A percentile compares a stretch with the other conserved stretches of the same genome.
phyloP scores from a whole-genome alignment of 805 yeast genomes.

The Hanseniaspora osmophila region DNA sequence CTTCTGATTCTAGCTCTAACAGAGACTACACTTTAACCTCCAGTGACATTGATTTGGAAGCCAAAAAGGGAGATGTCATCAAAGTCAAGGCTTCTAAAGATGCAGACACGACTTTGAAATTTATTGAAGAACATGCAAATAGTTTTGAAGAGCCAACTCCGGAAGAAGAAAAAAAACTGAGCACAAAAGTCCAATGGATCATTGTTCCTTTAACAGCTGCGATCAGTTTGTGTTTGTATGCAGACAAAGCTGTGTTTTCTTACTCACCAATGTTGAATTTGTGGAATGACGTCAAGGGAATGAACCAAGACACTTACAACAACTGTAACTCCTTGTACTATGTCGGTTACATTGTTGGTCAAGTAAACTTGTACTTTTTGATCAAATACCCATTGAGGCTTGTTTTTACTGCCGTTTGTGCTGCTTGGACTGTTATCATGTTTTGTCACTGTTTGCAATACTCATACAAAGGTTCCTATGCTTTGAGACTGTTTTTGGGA shows the following conservation, averaged over 20 bases:
- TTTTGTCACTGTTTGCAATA: constrained; percentile 1
- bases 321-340: constrained; percentile 4
- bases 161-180: constrained; percentile 3
- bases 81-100: background rate
- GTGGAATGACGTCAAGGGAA: constrained; percentile 2
- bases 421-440: constrained; percentile 4
- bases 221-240: constrained; percentile 4
- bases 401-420: background rate
- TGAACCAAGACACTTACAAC: constrained; percentile 1
- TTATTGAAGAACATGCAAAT: constrained; percentile 3
- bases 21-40: too few species aligned
- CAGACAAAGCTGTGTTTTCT: constrained; percentile 4
- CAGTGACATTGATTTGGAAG: too few species aligned
- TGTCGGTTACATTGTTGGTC: constrained; percentile 5
- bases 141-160: background rate
- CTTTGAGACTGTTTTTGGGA: constrained; percentile 33
- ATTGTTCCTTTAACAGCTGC: constrained; percentile 2
- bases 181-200: constrained; percentile 2
- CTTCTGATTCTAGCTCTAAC: too few species aligned
- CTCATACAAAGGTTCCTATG: constrained; percentile 9
- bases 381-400: constrained; percentile 3
- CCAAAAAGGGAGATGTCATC: background rate
- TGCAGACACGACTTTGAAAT: constrained; percentile 5
- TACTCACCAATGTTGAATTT: constrained; percentile 5
- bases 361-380: constrained; percentile 1